Evolutionary conservation across 2,329 filamentous ascomycete species (phyloP), one percentile per base, ranked within the genome.

Genomic region (Diplodia seriata): DNA sequence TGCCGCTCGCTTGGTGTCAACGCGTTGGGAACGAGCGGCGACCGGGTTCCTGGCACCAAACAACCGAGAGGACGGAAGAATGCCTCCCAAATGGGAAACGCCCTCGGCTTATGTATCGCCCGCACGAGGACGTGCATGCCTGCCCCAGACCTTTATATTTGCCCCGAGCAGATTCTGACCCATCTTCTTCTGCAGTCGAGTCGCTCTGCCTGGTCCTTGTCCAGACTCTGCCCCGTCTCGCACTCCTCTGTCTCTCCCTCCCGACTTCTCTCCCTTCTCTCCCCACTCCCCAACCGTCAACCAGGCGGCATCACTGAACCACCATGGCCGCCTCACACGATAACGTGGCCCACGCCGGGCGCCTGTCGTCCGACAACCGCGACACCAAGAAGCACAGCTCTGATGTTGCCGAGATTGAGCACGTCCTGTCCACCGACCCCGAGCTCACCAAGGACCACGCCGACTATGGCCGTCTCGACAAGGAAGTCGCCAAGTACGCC

Each of bases 401-500:
- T 53, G 78, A 79, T 49, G 75, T 81, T 68, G 75, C 77, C 7
- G 80, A 85, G 67, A 79, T 87, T 67, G 85, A 86, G 76, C 78
- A 80, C 31, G 81, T 84, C 5, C 69, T 83, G 62, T 85, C 83
- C 1, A 76, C 74, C 20, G 78, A 82, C 67, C 77, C 80, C 1
- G 66, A 67, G 7, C 75, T 81, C 31, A 81, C 84, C 67, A 84
- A 83, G 66, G 85, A 86, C 66, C 81, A 84, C 64, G 82, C 85
- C 69, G 82, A 90, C 83, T 84, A 86, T 70, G 77, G 82, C 29
- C 84, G 85, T 73, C 84, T 92, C 67, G 91, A 93, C 78, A 83
- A 85, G 67, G 91, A 93, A 78, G 81, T 93, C 47, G 89, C 89
- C 61, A 85, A 89, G 75, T 93, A 93, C 79, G 86, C 87, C 33